Conservation (phyloP, 2,329 filamentous ascomycete genomes). For the Epicoccum sorghinum region DNA sequence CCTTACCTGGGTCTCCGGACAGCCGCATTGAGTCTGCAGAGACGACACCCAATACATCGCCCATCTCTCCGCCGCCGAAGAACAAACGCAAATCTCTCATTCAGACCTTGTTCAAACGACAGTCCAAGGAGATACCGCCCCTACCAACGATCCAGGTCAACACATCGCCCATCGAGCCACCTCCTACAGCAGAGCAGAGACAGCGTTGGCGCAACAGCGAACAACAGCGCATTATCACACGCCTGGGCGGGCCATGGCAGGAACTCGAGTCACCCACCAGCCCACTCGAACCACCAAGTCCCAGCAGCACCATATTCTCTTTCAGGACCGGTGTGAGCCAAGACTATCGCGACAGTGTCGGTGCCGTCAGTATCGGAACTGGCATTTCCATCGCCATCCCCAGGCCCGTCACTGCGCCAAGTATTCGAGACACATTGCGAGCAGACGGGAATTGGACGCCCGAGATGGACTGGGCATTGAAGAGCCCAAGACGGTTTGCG, state of each 20-base stretch:
- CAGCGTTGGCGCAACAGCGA: constrained; percentile 29
- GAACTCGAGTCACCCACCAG: constrained; percentile 10
- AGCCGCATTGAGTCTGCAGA: background rate
- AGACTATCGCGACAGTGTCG: constrained; percentile 5
- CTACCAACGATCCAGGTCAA: constrained; percentile 6
- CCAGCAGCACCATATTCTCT: constrained; percentile 5
- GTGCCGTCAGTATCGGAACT: constrained; percentile 9
- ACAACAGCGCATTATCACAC: constrained; percentile 26
- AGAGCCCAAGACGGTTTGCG: constrained; percentile 24
- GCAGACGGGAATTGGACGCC: constrained; percentile 26
- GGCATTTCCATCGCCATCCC: constrained; percentile 14
- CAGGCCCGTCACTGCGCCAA: constrained; percentile 22
- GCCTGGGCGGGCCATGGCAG: constrained; percentile 30
- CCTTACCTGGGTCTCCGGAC: constrained; percentile 7
- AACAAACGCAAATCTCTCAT: constrained; percentile 10
- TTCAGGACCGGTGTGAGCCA: constrained; percentile 4
- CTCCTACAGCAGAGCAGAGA: constrained; percentile 16
- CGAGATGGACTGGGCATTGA: constrained; percentile 27
- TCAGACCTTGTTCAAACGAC: constrained; percentile 9
- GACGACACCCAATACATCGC: constrained; percentile 7
- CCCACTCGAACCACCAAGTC: constrained; percentile 7
- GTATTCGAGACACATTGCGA: constrained; percentile 24
- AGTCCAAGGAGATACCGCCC: constrained; percentile 4
- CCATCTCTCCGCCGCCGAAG: constrained; percentile 6
- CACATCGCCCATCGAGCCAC: constrained; percentile 6